Base-by-base conservation (phyloP, 2,329 filamentous ascomycete genomes). In the Trichoderma hamatum region DNA sequence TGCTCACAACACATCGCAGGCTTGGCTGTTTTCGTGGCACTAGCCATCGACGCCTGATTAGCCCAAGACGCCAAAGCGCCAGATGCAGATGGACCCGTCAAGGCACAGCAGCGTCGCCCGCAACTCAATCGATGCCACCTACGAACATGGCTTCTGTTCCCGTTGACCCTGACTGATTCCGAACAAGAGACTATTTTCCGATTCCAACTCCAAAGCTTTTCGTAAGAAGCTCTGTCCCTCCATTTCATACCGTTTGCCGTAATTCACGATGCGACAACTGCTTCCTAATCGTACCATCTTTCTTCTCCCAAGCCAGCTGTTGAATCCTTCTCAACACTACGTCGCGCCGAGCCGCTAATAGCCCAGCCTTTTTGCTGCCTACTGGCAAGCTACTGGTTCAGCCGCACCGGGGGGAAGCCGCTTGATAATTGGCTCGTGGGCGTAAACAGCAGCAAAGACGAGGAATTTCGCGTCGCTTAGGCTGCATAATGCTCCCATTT, bases 81-180 rank as follows among this genome's bases (percentile, higher is more conserved):
- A 56, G 21, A 56, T n/a, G 26, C 39, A 43, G 39, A 32, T 19
- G 28, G 28, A 56, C 54, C 36, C n/a, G 43, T 59, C 64, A 59
- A 46, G 62, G 62, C 51, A 43, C 62, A 39, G n/a, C 46, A 49
- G n/a, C n/a, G 21, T 49, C 51, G 26, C 26, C 61, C 51, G 62
- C 62, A 66, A 66, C 62, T 66, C 62, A 66, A 66, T 61, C 58
- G 26, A 26, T 55, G 62, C 62, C 62, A 55, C 62, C 52, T 46
- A 56, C 62, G 52, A 65, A 55, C n/a, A 65, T 65, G 52, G 52
- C 34, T 65, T 55, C n/a, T 49, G 21, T 24, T 49, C 46, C 39
- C 43, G n/a, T 49, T 21, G 19, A 21, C 10, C 46, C 46, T 24
- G n/a, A 24, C 13, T 24, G 46, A 49, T 3, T 24, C 46, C 46